Evolutionary conservation across 2,329 filamentous ascomycete species (phyloP), one percentile per base, ranked within the genome.

Genomic region (Colletotrichum filicis): DNA sequence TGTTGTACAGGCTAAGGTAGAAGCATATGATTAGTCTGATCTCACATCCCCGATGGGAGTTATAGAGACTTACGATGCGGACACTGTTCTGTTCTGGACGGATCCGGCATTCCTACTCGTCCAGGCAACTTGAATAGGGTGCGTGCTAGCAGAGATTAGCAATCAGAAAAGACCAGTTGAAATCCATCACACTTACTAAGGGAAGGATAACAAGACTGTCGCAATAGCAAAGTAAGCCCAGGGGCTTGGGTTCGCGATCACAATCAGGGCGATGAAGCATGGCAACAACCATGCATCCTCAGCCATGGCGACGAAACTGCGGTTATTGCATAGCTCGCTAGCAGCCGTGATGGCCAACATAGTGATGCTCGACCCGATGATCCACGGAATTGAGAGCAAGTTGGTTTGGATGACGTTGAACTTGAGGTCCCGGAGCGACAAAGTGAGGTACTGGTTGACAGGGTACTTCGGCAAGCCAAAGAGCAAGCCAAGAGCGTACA

Each of bases 31-130:
- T n/a, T n/a, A n/a, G n/a, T n/a, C n/a, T n/a, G n/a, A n/a, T n/a
- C n/a, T n/a, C 4, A 11, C 37, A 42, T 19, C 37, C 19, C 22
- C 2, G n/a, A 32, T 2, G 52, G 26, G 52, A 55, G 24, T 55
- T 28, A 6, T 5, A 14, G 52, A 4, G 66, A 74, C 81, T 73
- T 73, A 82, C 82, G 88, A 89, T 1, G 87, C 86, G 0, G 88
- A 87, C 1, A 92, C 87, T 0, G 90, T 89, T 14, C 90, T 81
- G 12, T 88, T 90, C 9, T 89, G 84, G 1, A 92, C 90, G 2
- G 86, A 86, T 57, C 89, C 89, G 0, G 89, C 85, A 75, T 92
- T 92, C 58, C 88, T 85, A 2, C 87, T 89, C 0, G 86, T 88
- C 80, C 89, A 87, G 0, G 87, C 89, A 0, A 91, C 89, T 52